Evolutionary conservation across 2,329 filamentous ascomycete genomes (phyloP), one percentile per base, ranked within the genome.

Genomic region (Cadophora gregata): DNA sequence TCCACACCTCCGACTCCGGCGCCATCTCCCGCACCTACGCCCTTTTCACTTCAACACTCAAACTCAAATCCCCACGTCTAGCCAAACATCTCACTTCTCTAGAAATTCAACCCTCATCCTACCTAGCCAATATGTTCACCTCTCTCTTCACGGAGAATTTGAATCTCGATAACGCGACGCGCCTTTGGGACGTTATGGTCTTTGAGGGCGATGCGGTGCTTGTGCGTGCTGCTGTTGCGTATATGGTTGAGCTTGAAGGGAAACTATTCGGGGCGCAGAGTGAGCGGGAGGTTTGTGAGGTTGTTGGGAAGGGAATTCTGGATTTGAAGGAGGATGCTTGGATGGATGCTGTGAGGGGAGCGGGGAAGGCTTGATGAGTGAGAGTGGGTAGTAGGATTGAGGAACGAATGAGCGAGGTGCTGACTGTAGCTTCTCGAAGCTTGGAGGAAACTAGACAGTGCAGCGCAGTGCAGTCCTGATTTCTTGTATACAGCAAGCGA

Each of bases 141-240:
- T 83, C 82, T 19, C 80, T 93, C 6, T 92, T 93, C 75, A 90
- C 90, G 0, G 78, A 79, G 19, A 81, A 85, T 47, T 79, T 93
- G 4, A 84, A 85, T 8, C 83, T 93, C 19, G 92, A 94, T 73
- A 86, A 91, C 71, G 90, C 88, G 4, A 86, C 88, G 1, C 82
- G 93, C 1, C 79, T 96, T 14, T 95, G 91, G 91, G 93, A 96
- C 70, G 87, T 95, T 0, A 93, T 92, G 71, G 88, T 92, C 3
- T 93, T 96, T 70, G 93, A 96, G 75, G 91, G 92, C 29, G 93
- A 96, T 70, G 82, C 86, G 0, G 82, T 92, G 1, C 80, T 94
- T 0, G 85, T 95, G 7, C 82, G 91, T 0, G 90, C 90, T 1
- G 90, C 87, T 0, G 88, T 93, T 0, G 92, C 90, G 0, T 81